Base-by-base conservation (phyloP, 169 alveolate genomes). In the Plasmodium adleri region DNA sequence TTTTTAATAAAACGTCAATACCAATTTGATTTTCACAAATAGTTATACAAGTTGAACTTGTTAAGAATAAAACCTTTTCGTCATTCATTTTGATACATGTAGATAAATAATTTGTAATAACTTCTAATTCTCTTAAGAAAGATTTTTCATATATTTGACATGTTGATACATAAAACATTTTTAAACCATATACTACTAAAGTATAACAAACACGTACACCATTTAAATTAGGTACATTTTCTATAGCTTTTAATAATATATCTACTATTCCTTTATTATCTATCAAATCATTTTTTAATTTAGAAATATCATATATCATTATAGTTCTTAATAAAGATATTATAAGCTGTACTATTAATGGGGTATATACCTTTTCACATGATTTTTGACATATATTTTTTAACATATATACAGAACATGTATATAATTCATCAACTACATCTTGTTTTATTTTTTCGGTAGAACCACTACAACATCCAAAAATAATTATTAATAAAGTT, bases 191-290 rank as follows among this genome's bases (percentile, higher is more conserved):
- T 1, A 86, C 86, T 15, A 86, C 92, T 32, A 86, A 60, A 9
- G 92, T 86, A 49, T 86, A 86, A 52, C 92, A 86, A 58, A 86
- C 92, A 22, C 92, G 74, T 10, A 86, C 92, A 45, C 92, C 92
- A 62, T 86, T 86, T 74, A 86, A 56, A 60, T 86, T 86, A 0
- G 92, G 92, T 28, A 72, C 50, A 49, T 86, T 86, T 62, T 86
- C 92, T 15, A 86, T 72, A 22, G 87, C 50, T 72, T 71, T 72
- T 86, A 86, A 73, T 32, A 86, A 52, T 9, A 72, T n/a, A 12
- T 86, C 92, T 7, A 86, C 87, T 43, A 86, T 63, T 62, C 88
- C 86, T 64, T 62, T 86, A 86, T 72, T 70, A 20, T 86, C 92
- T 47, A 86, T 47, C n/a, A 86, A 13, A 73, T 86, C 92, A 26